phyloP scores from a whole-genome alignment of 441 rosid genomes.

The Capsella rubella region DNA sequence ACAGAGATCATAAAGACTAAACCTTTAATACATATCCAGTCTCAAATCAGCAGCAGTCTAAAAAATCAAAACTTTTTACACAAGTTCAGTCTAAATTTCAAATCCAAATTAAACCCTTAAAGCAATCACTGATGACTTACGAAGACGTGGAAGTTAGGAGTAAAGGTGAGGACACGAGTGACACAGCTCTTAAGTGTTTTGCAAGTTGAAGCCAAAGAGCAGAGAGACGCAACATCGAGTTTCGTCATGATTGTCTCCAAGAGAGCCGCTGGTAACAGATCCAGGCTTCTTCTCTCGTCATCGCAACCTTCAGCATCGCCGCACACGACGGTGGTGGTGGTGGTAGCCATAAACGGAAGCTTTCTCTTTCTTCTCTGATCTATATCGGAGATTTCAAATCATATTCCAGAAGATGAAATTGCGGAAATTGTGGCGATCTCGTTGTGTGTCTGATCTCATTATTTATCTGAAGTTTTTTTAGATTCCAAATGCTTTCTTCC shows the following conservation, averaged over 20 bases:
- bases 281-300: slow-evolving; percentile 54
- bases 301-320: slow-evolving; percentile 20
- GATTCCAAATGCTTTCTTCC: slow-evolving; percentile 4
- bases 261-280: slow-evolving; percentile 72
- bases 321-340: slow-evolving; percentile 7
- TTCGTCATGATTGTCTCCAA: slow-evolving; percentile 71
- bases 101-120: slow-evolving; percentile 2
- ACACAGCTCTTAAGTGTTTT: slow-evolving; percentile 58
- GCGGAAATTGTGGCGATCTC: slow-evolving; percentile 32
- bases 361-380: background rate
- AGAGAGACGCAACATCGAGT: slow-evolving; percentile 80
- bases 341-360: slow-evolving; percentile 31
- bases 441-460: slow-evolving; percentile 22
- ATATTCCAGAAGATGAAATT: background rate
- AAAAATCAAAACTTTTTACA: background rate
- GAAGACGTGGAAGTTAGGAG: slow-evolving; percentile 74
- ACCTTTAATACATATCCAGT: too few relatives aligned
- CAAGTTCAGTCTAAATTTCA: background rate
- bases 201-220: slow-evolving; percentile 78
- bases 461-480: background rate
- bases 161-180: slow-evolving; percentile 73
- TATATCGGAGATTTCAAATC: background rate
- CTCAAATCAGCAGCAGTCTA: too few relatives aligned
- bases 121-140: slow-evolving; percentile 44
- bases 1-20: background rate